Percentiles rank a stretch among this genome's conserved stretches.
Conservation (phyloP, 108 stramenopile species). For the Conticribra weissflogii region DNA sequence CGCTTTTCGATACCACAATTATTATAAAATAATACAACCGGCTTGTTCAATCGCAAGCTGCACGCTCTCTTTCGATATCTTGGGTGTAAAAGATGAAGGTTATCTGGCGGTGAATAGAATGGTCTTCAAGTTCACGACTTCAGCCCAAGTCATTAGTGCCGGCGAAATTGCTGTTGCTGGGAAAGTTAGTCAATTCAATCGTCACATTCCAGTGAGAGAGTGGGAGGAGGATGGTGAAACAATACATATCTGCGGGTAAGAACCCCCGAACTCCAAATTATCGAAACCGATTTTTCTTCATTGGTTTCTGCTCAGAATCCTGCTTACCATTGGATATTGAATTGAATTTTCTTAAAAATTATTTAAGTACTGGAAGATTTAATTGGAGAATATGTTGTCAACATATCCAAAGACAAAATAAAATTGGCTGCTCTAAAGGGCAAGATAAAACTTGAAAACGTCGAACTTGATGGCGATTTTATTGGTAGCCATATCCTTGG, state of each 20-base stretch:
- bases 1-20: too few relatives aligned
- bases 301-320: background rate
- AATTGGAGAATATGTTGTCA: conserved; percentile 81
- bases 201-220: too few relatives aligned
- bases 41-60: too few relatives aligned
- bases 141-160: too few relatives aligned
- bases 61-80: too few relatives aligned
- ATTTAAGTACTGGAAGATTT: conserved; percentile 70
- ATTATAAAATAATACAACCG: too few relatives aligned
- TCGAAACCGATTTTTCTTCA: background rate
- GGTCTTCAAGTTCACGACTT: too few relatives aligned
- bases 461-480: conserved; percentile 83
- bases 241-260: conserved; percentile 39
- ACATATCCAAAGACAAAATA: conserved; percentile 80
- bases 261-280: background rate
- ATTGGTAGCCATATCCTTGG: conserved; percentile 77
- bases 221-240: conserved; percentile 28
- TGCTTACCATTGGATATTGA: background rate
- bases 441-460: conserved; percentile 82
- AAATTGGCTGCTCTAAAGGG: conserved; percentile 76
- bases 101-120: too few relatives aligned
- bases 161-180: too few relatives aligned
- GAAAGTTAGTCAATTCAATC: too few relatives aligned
- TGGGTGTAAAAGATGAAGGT: too few relatives aligned
- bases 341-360: background rate